These are phyloP conservation scores for Trifolium fragiferum DNA, from an alignment of 306 rosid genomes.

Conservation along the genomic window DNA sequence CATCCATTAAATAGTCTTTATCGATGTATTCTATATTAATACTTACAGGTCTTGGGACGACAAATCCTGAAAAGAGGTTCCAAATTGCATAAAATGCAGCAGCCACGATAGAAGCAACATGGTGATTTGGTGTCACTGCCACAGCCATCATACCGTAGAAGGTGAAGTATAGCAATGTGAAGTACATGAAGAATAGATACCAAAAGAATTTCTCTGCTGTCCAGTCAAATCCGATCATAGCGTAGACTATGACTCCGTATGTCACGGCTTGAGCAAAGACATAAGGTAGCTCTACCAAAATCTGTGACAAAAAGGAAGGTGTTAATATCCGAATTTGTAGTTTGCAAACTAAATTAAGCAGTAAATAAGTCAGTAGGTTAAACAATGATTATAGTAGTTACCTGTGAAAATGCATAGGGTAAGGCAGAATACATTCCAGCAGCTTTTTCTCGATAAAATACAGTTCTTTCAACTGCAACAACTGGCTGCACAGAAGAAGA, in stretches of 20 bases:
- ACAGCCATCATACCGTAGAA: conserved; percentile 70
- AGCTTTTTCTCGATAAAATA: conserved; percentile 65
- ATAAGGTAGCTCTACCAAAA: conserved; percentile 65
- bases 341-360: background rate
- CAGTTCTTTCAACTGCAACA: conserved; percentile 62
- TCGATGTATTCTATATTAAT: background rate
- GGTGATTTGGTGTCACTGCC: conserved; percentile 65
- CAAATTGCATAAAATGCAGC: conserved; percentile 63
- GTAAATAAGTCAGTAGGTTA: too few species aligned
- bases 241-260: conserved; percentile 60
- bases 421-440: conserved; percentile 73
- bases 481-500: conserved; percentile 60
- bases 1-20: background rate
- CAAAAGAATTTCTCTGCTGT: conserved; percentile 60
- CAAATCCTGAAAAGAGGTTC: conserved; percentile 72
- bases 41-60: conserved; percentile 64
- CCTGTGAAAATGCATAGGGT: conserved; percentile 72
- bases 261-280: conserved; percentile 49
- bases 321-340: background rate
- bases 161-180: conserved; percentile 67
- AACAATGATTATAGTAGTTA: conserved; percentile 9
- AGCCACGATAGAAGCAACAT: conserved; percentile 59
- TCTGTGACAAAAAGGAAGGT: conserved; percentile 45
- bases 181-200: conserved; percentile 64
- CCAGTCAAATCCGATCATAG: conserved; percentile 73